These are phyloP conservation scores for Daldinia grandis DNA, from an alignment of 495 filamentous ascomycete genomes.

Conservation along the genomic window DNA sequence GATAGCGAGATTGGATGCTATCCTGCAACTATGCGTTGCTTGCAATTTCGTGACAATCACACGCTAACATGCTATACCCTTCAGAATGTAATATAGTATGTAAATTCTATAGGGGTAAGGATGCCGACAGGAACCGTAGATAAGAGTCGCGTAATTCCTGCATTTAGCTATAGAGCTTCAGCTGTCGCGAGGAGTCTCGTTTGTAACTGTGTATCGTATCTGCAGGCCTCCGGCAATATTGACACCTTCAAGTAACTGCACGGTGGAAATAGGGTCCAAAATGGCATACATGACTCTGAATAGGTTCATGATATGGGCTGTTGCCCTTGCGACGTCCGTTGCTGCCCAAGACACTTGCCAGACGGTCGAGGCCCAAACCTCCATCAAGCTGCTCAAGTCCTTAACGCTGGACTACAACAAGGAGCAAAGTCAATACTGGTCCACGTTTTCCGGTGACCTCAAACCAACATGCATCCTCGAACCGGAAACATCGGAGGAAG, in stretches of 20 bases:
- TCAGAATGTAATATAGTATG: not conserved
- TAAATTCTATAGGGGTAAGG: not conserved
- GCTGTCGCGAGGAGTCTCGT: constrained; percentile 9
- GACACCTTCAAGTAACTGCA: constrained; percentile 7
- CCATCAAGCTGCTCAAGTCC: constrained; percentile 28
- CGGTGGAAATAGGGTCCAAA: not conserved
- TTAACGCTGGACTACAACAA: constrained; percentile 40
- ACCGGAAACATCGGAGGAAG: constrained; percentile 51
- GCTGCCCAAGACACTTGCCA: constrained; percentile 35
- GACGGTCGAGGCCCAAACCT: constrained; percentile 27
- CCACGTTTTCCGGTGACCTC: constrained; percentile 52
- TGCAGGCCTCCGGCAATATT: not conserved
- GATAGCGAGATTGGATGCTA: not conserved
- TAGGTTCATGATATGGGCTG: constrained; percentile 3
- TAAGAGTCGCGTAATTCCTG: constrained; percentile 22
- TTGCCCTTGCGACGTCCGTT: constrained; percentile 14
- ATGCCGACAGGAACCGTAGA: constrained; percentile 5
- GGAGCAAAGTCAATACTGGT: constrained; percentile 60
- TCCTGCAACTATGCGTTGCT: constrained; percentile 1
- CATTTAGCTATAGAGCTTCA: constrained; percentile 1
- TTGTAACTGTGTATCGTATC: not conserved
- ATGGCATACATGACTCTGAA: constrained; percentile 26
- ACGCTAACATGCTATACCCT: not conserved
- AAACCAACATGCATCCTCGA: constrained; percentile 58
- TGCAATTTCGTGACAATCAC: not conserved